Conservation (phyloP, 2,329 filamentous ascomycete genomes). For the Apiospora koreana region DNA sequence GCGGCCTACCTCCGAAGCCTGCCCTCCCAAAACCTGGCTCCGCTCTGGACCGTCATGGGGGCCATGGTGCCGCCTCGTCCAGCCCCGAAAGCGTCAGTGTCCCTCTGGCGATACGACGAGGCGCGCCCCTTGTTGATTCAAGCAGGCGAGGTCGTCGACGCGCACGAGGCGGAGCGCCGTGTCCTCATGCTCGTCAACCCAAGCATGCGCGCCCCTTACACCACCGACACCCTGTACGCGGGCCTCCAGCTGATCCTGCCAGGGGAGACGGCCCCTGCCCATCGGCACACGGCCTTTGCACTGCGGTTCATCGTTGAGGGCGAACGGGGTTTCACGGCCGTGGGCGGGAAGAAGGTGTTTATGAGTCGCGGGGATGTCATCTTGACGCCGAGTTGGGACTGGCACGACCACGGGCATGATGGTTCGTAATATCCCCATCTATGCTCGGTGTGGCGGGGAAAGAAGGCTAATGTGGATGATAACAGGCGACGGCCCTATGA, state of each 20-base stretch:
- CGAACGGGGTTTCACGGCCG: conserved; percentile 53
- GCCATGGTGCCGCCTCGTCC: conserved; percentile 38
- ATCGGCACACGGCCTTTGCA: conserved; percentile 55
- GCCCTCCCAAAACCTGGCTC: neutral
- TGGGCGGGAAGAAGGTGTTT: conserved; percentile 48
- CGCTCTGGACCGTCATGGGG: conserved; percentile 13
- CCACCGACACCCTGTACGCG: conserved; percentile 56
- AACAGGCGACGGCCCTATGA: conserved; percentile 45
- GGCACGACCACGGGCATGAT: conserved; percentile 58
- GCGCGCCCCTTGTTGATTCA: conserved; percentile 34
- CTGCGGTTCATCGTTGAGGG: conserved; percentile 58
- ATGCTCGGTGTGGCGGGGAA: too few relatives aligned
- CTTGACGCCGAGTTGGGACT: conserved; percentile 56
- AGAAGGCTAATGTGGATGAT: neutral
- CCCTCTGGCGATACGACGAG: conserved; percentile 34
- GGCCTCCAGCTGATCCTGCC: conserved; percentile 57
- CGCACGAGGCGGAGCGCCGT: conserved; percentile 37
- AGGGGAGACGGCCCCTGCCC: conserved; percentile 52
- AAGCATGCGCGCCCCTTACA: conserved; percentile 39
- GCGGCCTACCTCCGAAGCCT: conserved; percentile 9
- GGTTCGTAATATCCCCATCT: conserved; percentile 24
- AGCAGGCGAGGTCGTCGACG: conserved; percentile 33
- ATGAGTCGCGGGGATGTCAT: conserved; percentile 56
- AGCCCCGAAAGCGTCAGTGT: conserved; percentile 40
- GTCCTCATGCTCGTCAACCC: conserved; percentile 41